Conservation (phyloP, 1,284 basidiomycete genomes). For the Melampsora larici-populina region DNA sequence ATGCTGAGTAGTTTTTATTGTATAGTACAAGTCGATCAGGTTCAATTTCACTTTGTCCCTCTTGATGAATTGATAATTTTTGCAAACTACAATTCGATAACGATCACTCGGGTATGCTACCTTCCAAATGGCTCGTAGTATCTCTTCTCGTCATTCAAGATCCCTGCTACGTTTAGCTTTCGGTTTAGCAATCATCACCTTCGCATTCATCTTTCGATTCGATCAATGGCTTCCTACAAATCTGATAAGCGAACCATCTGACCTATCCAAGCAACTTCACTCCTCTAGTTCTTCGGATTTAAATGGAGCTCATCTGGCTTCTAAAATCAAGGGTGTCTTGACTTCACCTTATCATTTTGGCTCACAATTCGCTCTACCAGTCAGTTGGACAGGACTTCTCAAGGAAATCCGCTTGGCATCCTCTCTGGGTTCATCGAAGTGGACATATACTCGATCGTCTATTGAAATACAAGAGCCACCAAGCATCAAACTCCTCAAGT, state of each 20-base stretch:
- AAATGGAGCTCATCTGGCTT: not conserved
- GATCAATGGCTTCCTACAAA: constrained; percentile 5
- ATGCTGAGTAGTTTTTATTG: too few species aligned
- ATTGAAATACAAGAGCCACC: constrained; percentile 10
- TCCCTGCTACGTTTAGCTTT: not conserved
- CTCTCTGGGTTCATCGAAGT: not conserved
- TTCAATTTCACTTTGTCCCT: too few species aligned
- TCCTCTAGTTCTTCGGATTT: not conserved
- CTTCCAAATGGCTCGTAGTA: not conserved
- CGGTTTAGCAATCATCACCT: constrained; percentile 1
- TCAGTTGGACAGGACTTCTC: not conserved
- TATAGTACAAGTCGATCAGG: too few species aligned
- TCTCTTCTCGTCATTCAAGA: not conserved
- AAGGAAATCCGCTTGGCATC: not conserved
- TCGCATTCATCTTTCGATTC: not conserved
- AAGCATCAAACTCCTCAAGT: constrained; percentile 19
- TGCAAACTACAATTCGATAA: too few species aligned
- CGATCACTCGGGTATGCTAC: too few species aligned
- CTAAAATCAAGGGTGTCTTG: not conserved
- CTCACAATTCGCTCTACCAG: not conserved
- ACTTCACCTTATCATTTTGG: not conserved
- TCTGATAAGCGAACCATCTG: not conserved
- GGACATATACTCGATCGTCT: not conserved
- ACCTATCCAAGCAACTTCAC: not conserved
- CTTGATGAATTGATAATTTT: too few species aligned